Evolutionary conservation across 306 rosid species (phyloP), one percentile per base, ranked within the genome.

Genomic region (Vigna trinervia): DNA sequence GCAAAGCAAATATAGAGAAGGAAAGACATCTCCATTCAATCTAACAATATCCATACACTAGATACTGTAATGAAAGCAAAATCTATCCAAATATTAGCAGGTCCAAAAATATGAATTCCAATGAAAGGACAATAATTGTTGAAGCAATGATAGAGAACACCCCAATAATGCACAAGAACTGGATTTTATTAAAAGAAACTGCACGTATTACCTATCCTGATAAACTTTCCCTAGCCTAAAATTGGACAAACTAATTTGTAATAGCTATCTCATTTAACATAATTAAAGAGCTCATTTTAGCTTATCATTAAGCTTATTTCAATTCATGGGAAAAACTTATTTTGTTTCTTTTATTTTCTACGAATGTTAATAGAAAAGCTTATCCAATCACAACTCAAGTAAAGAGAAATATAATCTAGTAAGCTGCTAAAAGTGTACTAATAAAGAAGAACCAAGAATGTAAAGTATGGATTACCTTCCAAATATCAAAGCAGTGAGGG

Each of bases 401-500:
- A 39, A 78, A 58, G 68, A 51, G 71, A 51, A 66, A 71, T 62
- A 61, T 58, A 19, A 22, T 75, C n/a, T 6, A 59, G 64, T 59
- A 69, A 26, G 74, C 15, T 22, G 14, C 26, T 58, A 70, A 36
- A 5, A 26, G 17, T 5, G 10, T 43, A 32, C 36, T 36, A 43
- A 12, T 32, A 39, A 30, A 32, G 32, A 66, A 71, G 32, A 66
- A 71, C 32, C 14, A 61, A 38, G 70, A 72, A 62, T 65, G 67
- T 39, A 14, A 71, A 20, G 82, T 23, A 69, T 13, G 53, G 17
- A 57, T 82, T 88, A 96, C 99, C 98, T 88, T 86, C 98, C 99
- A 76, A 92, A 87, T 81, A 96, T 75, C 77, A 92, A 67, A 67
- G 98, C 99, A 67, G 94, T 89, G 36, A 96, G 84, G 19, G 98